A percentile compares a stretch with the other conserved stretches of the same genome.
Conservation (phyloP, 345 rosid genomes). For the Eutrema japonicum region DNA sequence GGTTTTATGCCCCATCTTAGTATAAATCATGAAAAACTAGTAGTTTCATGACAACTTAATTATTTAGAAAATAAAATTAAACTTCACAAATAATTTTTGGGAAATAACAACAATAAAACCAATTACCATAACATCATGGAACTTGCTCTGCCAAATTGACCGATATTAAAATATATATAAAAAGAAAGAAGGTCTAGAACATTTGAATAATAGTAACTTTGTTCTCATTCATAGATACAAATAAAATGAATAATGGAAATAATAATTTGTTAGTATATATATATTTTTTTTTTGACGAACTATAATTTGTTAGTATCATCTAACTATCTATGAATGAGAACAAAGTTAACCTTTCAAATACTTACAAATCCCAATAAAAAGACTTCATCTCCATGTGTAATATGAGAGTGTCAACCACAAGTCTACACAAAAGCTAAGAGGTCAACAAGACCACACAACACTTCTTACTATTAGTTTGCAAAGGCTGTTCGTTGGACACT, state of each 20-base stretch:
- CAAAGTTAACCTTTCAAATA: conserved; percentile 19
- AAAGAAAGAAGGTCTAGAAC: neutral
- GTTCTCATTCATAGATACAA: too few species aligned
- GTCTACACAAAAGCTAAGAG: conserved; percentile 39
- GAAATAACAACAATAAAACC: conserved; percentile 8
- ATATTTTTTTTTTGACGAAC: too few species aligned
- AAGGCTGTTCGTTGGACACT: conserved; percentile 44
- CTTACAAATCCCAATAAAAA: conserved; percentile 31
- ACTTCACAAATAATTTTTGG: neutral
- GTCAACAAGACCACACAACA: conserved; percentile 45
- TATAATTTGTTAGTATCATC: conserved; percentile 9
- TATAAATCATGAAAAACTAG: neutral
- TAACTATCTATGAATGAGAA: conserved; percentile 4
- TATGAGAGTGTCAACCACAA: conserved; percentile 44
- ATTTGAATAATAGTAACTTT: too few species aligned
- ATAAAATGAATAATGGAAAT: neutral
- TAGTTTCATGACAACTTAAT: neutral
- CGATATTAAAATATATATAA: neutral
- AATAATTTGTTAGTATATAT: conserved; percentile 3
- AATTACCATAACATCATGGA: conserved; percentile 6
- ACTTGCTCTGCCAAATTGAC: neutral
- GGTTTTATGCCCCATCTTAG: neutral
- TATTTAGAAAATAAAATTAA: neutral
- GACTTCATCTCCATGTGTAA: conserved; percentile 26
- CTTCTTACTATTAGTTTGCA: conserved; percentile 37